These are phyloP conservation scores for Chalciporus chontae DNA, from an alignment of 768 basidiomycete genomes.

Conservation along the genomic window DNA sequence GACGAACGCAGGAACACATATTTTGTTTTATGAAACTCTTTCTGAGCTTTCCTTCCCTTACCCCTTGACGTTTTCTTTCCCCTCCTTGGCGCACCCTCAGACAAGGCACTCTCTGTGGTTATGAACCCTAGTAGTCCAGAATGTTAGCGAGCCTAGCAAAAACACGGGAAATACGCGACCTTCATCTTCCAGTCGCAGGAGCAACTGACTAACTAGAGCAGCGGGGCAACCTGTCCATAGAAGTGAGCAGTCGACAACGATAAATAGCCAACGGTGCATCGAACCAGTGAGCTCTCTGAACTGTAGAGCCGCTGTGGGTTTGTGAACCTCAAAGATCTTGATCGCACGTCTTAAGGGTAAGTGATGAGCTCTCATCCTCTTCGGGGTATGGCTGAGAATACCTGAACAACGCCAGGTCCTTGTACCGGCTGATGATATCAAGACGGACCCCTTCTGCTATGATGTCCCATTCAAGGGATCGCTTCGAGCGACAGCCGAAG, in stretches of 20 bases:
- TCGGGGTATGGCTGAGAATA: slow-evolving; percentile 19
- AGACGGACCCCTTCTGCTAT: slow-evolving; percentile 55
- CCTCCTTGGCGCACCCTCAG: slow-evolving; percentile 45
- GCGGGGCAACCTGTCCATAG: slow-evolving; percentile 46
- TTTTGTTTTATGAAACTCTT: slow-evolving; percentile 51
- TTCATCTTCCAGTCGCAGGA: slow-evolving; percentile 68
- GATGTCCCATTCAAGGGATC: slow-evolving; percentile 66
- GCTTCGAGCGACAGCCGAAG: slow-evolving; percentile 71
- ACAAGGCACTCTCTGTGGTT: slow-evolving; percentile 42
- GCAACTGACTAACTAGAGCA: slow-evolving; percentile 54
- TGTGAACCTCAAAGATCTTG: slow-evolving; percentile 57
- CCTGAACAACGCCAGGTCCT: slow-evolving; percentile 72
- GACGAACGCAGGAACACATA: slow-evolving; percentile 56
- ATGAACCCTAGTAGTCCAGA: slow-evolving; percentile 51
- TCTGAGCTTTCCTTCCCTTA: slow-evolving; percentile 42
- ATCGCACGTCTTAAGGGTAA: slow-evolving; percentile 53
- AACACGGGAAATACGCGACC: slow-evolving; percentile 36
- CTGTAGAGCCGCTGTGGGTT: slow-evolving; percentile 40
- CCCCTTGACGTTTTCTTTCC: slow-evolving; percentile 39
- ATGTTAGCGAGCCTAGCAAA: slow-evolving; percentile 7
- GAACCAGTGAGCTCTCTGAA: slow-evolving; percentile 63
- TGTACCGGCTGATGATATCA: slow-evolving; percentile 59
- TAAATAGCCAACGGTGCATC: slow-evolving; percentile 16
- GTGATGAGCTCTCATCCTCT: not conserved
- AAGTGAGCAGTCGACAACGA: slow-evolving; percentile 4